These are phyloP conservation scores for Ampelocalamus luodianensis DNA, from an alignment of 176 grass and related monocot species.

Conservation along the genomic window DNA sequence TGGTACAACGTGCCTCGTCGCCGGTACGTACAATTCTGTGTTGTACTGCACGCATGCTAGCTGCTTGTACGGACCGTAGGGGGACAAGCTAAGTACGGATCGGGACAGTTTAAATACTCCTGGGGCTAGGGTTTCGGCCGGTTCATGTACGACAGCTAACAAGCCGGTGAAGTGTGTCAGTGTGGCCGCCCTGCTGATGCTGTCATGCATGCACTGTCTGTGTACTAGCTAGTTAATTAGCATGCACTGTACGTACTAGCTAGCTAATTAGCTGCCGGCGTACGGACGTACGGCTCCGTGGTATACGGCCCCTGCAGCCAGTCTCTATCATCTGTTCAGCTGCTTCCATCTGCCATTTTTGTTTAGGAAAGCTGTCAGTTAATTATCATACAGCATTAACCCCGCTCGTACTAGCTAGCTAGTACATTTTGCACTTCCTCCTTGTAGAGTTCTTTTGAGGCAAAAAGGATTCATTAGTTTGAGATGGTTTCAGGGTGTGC, in stretches of 20 bases:
- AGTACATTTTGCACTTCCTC: neutral
- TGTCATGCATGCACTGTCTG: no score
- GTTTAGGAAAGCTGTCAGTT: neutral
- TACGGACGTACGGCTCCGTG: conserved; percentile 34
- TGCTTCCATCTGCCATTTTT: neutral
- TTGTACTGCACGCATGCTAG: neutral
- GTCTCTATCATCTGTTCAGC: neutral
- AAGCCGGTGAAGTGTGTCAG: no score
- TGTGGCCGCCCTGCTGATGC: no score
- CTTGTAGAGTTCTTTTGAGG: neutral
- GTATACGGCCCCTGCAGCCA: neutral
- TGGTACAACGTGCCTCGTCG: neutral
- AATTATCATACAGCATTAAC: neutral
- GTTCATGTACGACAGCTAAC: no score
- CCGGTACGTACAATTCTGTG: neutral
- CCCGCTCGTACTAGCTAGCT: neutral
- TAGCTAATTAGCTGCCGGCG: no score
- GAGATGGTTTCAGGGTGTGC: neutral
- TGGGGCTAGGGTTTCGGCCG: no score
- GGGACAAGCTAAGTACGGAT: neutral
- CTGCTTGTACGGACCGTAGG: no score
- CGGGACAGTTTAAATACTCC: neutral
- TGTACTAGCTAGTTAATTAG: no score
- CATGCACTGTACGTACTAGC: no score
- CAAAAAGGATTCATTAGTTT: neutral